Conservation (phyloP, 129 eudicot species). For the Arctium minus region DNA sequence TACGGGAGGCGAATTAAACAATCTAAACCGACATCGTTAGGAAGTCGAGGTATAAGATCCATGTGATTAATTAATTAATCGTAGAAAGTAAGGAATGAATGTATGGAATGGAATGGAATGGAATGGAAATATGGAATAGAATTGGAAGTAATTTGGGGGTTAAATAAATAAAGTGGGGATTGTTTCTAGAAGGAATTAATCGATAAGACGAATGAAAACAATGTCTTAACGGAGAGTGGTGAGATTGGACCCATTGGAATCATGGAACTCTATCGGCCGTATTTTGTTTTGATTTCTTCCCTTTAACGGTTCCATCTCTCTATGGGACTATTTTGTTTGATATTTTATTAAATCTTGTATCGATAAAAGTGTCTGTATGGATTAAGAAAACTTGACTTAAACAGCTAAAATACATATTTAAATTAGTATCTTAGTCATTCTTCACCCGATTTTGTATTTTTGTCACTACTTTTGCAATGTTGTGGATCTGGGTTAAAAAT, state of each 20-base stretch:
- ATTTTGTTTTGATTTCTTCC: conserved; percentile 9
- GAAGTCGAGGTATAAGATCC: conserved; percentile 67
- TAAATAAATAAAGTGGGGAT: neutral
- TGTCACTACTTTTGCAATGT: too few species aligned
- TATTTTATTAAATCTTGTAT: too few species aligned
- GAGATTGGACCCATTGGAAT: conserved; percentile 18
- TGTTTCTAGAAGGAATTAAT: conserved; percentile 32
- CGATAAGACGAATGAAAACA: conserved; percentile 11
- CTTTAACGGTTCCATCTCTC: too few species aligned
- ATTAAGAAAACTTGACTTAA: too few species aligned
- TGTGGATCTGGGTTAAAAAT: too few species aligned
- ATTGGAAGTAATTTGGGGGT: neutral
- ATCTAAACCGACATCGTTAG: conserved; percentile 50
- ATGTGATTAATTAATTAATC: neutral
- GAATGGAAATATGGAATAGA: neutral
- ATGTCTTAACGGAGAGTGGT: conserved; percentile 14
- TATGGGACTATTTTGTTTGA: too few species aligned
- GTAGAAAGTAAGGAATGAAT: neutral
- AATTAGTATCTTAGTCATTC: too few species aligned
- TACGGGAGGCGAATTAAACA: conserved; percentile 50
- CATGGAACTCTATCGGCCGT: conserved; percentile 3
- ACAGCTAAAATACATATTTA: too few species aligned
- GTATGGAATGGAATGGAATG: neutral
- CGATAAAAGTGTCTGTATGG: too few species aligned
- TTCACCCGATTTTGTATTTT: too few species aligned